Evolutionary conservation across 805 yeast genomes (phyloP).

Genomic region (Yarrowia sp.): DNA sequence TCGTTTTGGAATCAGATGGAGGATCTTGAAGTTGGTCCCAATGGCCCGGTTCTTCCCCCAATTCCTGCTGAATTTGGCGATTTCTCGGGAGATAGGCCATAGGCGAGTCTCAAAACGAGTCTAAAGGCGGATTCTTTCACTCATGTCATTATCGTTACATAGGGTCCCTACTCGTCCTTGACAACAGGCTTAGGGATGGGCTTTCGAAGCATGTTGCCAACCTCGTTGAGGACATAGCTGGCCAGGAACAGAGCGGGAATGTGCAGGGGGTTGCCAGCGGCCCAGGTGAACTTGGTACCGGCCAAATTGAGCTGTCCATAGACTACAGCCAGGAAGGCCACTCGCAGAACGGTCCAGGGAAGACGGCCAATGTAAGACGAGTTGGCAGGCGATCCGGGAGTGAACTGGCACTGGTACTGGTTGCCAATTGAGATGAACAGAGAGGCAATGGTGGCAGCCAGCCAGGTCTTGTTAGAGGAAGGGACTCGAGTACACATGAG

Average conservation of each 20-base stretch:
- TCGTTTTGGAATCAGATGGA: slow-evolving; percentile 31
- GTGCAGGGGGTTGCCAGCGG: slow-evolving; percentile 24
- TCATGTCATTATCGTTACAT: slow-evolving; percentile 4
- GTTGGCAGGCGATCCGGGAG: slow-evolving; percentile 21
- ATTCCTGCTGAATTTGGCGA: slow-evolving; percentile 6
- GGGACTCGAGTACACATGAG: slow-evolving; percentile 27
- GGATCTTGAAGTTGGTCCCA: slow-evolving; percentile 11
- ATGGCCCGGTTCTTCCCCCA: slow-evolving; percentile 1
- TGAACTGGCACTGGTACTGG: slow-evolving; percentile 26
- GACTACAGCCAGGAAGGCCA: slow-evolving; percentile 11
- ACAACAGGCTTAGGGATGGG: slow-evolving; percentile 24
- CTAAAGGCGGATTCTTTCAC: too few relatives aligned
- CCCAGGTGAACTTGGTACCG: slow-evolving; percentile 4
- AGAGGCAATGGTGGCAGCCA: slow-evolving; percentile 10
- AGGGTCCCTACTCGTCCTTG: slow-evolving; percentile 11
- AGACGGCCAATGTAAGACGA: slow-evolving; percentile 24
- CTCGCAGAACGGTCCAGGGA: slow-evolving; percentile 33
- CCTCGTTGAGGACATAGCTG: slow-evolving; percentile 20
- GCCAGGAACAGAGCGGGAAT: slow-evolving; percentile 26
- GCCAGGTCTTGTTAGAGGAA: slow-evolving; percentile 15
- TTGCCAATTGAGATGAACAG: slow-evolving; percentile 28
- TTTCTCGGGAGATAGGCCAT: background rate
- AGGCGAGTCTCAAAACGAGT: too few relatives aligned
- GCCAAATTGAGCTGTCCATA: slow-evolving; percentile 20
- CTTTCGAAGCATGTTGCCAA: slow-evolving; percentile 24